A percentile compares a stretch with the other conserved stretches of the same genome.
These are phyloP conservation scores for Zostera marina DNA, from an alignment of 116 monocot genomes.

Conservation along the genomic window DNA sequence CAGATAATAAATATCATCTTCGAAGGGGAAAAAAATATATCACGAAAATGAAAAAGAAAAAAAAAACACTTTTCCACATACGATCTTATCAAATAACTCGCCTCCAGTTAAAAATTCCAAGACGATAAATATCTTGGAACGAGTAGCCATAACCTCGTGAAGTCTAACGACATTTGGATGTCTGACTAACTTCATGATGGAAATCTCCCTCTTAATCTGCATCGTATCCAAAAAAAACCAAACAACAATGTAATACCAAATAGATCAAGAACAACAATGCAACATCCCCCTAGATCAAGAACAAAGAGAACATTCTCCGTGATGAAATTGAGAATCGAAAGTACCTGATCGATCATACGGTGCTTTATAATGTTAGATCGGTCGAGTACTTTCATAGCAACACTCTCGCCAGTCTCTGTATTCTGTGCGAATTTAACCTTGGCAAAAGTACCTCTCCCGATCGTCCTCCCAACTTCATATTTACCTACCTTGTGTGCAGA, in stretches of 20 bases:
- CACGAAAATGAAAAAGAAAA: neutral
- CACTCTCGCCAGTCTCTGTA: constrained; percentile 90
- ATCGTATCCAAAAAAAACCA: too few relatives aligned
- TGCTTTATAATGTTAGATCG: constrained; percentile 80
- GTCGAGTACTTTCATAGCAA: constrained; percentile 88
- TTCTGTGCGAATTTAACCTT: constrained; percentile 98
- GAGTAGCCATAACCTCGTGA: constrained; percentile 88
- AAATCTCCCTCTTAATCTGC: constrained; percentile 95
- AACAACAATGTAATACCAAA: too few relatives aligned
- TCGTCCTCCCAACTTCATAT: constrained; percentile 92
- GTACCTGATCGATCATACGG: constrained; percentile 87
- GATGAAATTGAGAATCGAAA: neutral
- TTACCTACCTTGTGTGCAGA: constrained; percentile 62
- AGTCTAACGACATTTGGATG: constrained; percentile 87
- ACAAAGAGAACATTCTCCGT: too few relatives aligned
- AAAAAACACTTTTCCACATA: constrained; percentile 27
- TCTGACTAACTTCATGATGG: constrained; percentile 88
- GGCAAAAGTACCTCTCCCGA: constrained; percentile 85
- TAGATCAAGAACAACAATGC: too few relatives aligned
- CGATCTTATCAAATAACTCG: constrained; percentile 93
- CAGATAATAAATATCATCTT: neutral
- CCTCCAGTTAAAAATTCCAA: constrained; percentile 88
- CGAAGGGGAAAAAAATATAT: neutral
- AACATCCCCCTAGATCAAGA: too few relatives aligned
- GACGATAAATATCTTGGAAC: constrained; percentile 85